These are phyloP conservation scores for Polytrichum commune DNA, from an alignment of 225 moss, liverwort and hornwort species.

Conservation along the genomic window DNA sequence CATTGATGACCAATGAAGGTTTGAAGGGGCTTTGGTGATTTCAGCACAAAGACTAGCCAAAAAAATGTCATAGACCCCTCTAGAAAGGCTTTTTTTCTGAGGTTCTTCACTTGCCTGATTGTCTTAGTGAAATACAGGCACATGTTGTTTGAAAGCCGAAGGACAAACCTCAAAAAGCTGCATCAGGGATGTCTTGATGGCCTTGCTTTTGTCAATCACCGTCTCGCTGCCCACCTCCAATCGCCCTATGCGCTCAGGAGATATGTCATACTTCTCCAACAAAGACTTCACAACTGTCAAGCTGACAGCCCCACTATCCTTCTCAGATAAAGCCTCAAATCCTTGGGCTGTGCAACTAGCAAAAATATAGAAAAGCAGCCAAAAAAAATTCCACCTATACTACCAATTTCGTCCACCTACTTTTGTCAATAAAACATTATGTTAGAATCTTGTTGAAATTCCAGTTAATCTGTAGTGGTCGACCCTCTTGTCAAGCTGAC, in stretches of 20 bases:
- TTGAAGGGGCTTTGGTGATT: neutral
- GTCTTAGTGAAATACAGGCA: neutral
- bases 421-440: no score
- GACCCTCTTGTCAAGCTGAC: no score
- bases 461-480: no score
- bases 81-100: no score
- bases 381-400: no score
- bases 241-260: constrained; percentile 80
- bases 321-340: neutral
- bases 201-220: constrained; percentile 93
- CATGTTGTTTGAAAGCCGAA: no score
- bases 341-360: neutral
- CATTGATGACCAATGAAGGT: neutral
- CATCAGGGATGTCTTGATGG: constrained; percentile 87
- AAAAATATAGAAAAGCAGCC: no score
- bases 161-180: constrained; percentile 68
- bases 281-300: constrained; percentile 83
- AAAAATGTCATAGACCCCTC: neutral
- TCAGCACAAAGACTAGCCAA: neutral
- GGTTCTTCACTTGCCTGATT: no score
- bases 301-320: constrained; percentile 28
- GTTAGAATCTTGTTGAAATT: no score
- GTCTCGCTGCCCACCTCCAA: constrained; percentile 98
- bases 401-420: no score
- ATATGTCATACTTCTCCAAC: constrained; percentile 72